phyloP scores from a whole-genome alignment of 1,139 yeast species.

The Pichia sorboxylosa region DNA sequence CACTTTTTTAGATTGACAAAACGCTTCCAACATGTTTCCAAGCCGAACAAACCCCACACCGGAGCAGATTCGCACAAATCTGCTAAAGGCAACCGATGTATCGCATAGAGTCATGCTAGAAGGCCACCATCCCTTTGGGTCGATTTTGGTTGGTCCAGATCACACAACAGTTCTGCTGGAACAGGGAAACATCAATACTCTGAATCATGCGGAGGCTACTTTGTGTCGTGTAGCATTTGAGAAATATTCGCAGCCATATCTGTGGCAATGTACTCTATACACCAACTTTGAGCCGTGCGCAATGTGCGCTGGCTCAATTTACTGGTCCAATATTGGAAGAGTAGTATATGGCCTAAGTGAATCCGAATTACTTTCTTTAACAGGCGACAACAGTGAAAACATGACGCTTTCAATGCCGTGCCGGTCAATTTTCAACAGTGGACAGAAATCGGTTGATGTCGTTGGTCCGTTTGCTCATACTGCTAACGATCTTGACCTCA shows the following conservation, averaged over 20 bases:
- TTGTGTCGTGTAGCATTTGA: constrained; percentile 16
- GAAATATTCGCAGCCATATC: constrained; percentile 13
- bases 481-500: constrained; percentile 10
- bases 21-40: constrained; percentile 9
- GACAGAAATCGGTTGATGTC: constrained; percentile 19
- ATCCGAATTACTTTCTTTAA: constrained; percentile 12
- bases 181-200: constrained; percentile 20
- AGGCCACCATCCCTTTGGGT: constrained; percentile 22
- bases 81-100: constrained; percentile 11
- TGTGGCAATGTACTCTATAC: constrained; percentile 21
- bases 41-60: constrained; percentile 8
- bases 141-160: constrained; percentile 19
- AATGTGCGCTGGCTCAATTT: constrained; percentile 21
- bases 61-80: constrained; percentile 7
- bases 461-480: constrained; percentile 15
- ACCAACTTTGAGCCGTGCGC: constrained; percentile 22
- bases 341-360: constrained; percentile 19
- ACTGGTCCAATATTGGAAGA: constrained; percentile 21
- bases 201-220: constrained; percentile 22
- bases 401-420: constrained; percentile 18
- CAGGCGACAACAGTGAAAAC: constrained; percentile 18
- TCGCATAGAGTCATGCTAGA: constrained; percentile 14
- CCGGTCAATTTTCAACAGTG: constrained; percentile 13
- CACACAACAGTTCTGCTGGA: constrained; percentile 13
- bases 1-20: not conserved